Percentiles rank a stretch among this genome's conserved stretches.
Evolutionary conservation across 1,139 yeast species (phyloP).

Genomic region (Arxiozyma heterogenica): DNA sequence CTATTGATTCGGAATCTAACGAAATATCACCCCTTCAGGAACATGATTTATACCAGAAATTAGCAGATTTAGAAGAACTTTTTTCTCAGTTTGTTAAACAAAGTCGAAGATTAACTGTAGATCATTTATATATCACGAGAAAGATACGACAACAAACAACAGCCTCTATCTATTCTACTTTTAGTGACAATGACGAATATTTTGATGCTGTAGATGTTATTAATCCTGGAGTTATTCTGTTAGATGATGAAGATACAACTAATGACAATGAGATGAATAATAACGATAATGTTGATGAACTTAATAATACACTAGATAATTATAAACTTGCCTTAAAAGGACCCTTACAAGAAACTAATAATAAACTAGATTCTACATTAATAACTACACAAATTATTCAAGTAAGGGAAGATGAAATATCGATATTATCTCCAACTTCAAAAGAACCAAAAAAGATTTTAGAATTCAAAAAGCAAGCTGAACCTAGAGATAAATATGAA

Average conservation of each 20-base stretch:
- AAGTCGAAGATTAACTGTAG: slow-evolving; percentile 14
- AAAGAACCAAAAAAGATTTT: not conserved
- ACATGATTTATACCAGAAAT: slow-evolving; percentile 20
- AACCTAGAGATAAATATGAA: not conserved
- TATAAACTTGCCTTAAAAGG: not conserved
- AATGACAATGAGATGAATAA: not conserved
- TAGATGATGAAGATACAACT: slow-evolving; percentile 24
- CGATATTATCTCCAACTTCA: not conserved
- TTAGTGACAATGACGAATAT: slow-evolving; percentile 26
- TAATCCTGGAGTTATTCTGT: slow-evolving; percentile 25
- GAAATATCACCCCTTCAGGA: not conserved
- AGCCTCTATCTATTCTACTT: slow-evolving; percentile 15
- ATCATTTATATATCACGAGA: slow-evolving; percentile 12
- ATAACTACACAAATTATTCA: not conserved
- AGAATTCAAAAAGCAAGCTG: not conserved
- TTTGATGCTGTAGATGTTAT: slow-evolving; percentile 29
- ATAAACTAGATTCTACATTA: not conserved
- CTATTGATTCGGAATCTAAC: not conserved
- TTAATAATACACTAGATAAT: too few species aligned
- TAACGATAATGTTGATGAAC: not conserved
- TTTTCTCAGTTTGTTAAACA: slow-evolving; percentile 19
- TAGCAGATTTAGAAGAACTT: slow-evolving; percentile 20
- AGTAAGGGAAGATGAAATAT: not conserved
- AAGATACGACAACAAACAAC: slow-evolving; percentile 8
- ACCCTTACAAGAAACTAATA: not conserved